phyloP scores from a whole-genome alignment of 495 filamentous ascomycete species.

The Podospora didyma region DNA sequence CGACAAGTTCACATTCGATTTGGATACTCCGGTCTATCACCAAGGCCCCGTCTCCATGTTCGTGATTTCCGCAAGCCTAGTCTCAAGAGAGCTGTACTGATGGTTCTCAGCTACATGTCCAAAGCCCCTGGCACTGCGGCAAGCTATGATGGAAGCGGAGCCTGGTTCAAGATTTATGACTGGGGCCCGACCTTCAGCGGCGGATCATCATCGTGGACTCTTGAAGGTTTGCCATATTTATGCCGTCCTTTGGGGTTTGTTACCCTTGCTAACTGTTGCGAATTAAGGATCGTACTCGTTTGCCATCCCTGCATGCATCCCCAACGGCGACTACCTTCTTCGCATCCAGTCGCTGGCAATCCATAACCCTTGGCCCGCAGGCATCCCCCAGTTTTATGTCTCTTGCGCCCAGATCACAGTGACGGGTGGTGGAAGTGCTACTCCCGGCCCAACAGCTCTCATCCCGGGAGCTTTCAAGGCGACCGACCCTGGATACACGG shows the following conservation, averaged over 20 bases:
- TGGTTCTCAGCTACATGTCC: constrained; percentile 38
- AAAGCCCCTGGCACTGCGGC: constrained; percentile 43
- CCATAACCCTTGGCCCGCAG: constrained; percentile 51
- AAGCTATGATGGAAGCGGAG: constrained; percentile 47
- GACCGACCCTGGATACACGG: constrained; percentile 53
- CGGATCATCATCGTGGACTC: constrained; percentile 34
- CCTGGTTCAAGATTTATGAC: constrained; percentile 55
- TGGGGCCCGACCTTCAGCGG: constrained; percentile 39
- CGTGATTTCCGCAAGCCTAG: constrained; percentile 2
- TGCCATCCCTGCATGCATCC: constrained; percentile 52
- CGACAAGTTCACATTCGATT: constrained; percentile 45
- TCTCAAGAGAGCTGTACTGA: background rate
- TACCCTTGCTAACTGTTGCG: background rate
- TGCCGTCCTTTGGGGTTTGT: no score
- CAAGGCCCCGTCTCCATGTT: constrained; percentile 54
- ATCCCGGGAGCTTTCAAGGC: constrained; percentile 55
- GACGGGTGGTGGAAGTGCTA: constrained; percentile 46
- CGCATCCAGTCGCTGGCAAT: constrained; percentile 59
- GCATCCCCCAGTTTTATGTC: constrained; percentile 53
- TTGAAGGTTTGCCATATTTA: constrained; percentile 23
- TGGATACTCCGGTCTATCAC: constrained; percentile 55
- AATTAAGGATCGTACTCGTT: constrained; percentile 40
- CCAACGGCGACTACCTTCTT: constrained; percentile 58
- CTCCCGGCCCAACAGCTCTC: constrained; percentile 41
- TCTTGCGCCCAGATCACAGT: constrained; percentile 58